These are phyloP conservation scores for Xylaria curta DNA, from an alignment of 495 filamentous ascomycete species.

Conservation along the genomic window DNA sequence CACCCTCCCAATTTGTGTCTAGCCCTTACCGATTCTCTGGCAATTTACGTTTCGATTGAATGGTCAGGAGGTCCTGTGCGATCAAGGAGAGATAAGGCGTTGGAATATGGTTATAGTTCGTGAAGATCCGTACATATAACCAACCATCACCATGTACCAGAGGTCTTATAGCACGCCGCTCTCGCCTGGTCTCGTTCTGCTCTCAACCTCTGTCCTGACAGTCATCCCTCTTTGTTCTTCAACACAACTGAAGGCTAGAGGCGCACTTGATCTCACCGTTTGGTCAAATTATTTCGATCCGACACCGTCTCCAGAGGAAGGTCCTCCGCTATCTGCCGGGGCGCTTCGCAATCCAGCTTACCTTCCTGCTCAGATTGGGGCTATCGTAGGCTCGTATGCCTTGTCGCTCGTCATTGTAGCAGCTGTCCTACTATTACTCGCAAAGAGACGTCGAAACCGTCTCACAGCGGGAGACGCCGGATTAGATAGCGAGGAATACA, in stretches of 20 bases:
- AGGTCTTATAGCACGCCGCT: constrained; percentile 40
- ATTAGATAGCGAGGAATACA: constrained; percentile 30
- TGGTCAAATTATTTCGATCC: constrained; percentile 61
- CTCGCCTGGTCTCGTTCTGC: constrained; percentile 35
- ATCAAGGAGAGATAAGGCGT: constrained; percentile 34
- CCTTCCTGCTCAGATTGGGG: constrained; percentile 77
- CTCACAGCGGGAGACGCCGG: constrained; percentile 43
- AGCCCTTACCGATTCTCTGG: constrained; percentile 49
- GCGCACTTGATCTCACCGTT: constrained; percentile 29
- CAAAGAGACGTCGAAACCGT: constrained; percentile 51
- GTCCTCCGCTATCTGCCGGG: constrained; percentile 58
- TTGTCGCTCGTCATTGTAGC: constrained; percentile 73
- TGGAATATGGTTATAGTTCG: constrained; percentile 37
- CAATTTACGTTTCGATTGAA: constrained; percentile 54
- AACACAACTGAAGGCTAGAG: constrained; percentile 36
- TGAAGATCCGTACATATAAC: constrained; percentile 40
- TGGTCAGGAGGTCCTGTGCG: constrained; percentile 45
- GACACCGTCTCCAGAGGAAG: constrained; percentile 63
- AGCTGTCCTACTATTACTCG: constrained; percentile 62
- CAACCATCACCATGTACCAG: constrained; percentile 39
- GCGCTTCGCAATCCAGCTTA: constrained; percentile 64
- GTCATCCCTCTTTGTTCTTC: constrained; percentile 45
- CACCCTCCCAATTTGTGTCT: constrained; percentile 42
- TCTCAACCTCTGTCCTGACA: constrained; percentile 40
- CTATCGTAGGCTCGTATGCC: constrained; percentile 80